Base-by-base conservation (phyloP, 31 red algal species). In the Porphyra umbilicalis region DNA sequence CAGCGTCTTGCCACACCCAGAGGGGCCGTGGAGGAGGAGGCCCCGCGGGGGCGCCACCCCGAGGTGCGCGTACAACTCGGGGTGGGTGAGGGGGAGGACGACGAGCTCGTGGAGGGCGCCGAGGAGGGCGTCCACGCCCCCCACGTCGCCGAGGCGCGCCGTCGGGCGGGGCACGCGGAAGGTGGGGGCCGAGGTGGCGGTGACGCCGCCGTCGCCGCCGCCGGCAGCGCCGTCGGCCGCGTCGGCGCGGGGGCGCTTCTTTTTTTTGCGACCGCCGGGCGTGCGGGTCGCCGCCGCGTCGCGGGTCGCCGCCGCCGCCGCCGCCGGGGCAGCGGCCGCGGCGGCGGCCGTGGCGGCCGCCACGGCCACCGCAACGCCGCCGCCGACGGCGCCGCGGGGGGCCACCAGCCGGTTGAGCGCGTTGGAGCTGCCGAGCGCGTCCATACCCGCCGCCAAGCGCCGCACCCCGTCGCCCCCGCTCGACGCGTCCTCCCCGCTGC, bases 1-100 rank as follows among this genome's bases (percentile, higher is more conserved):
- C 32, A 97, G 40, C 9, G 94, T 93, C 82, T 97, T 97, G 34
- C 94, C 94, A 79, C 94, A 97, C 10, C 94, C 94, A 40, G 94
- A 85, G 20, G 94, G 94, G 30, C 94, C 94, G 80, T 97, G 94
- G 33, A 97, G 81, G 36, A 97, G 88, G 10, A 97, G 81, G 25
- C 96, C 96, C 31, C 89, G 77, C 34, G 97, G 97, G 31, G 97
- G 97, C 36, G 76, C 77, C 31, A 99, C 90, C 0, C 97, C 97
- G 44, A 99, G 81, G 81, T 94, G 93, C 37, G 33, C 34, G 81
- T 96, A 99, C n/a, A 99, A 44, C 46, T 83, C 75, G 29, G 35
- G 36, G 57, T 94, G 85, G 36, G 35, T 40, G 10, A 99, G 88
- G 7, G 97, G 97, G 88, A 86, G 94, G 37, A 94, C 93, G 35